Evolutionary conservation across 179 eudicot genomes (phyloP), one percentile per base, ranked within the genome.

Genomic region (Gypsophila paniculata): DNA sequence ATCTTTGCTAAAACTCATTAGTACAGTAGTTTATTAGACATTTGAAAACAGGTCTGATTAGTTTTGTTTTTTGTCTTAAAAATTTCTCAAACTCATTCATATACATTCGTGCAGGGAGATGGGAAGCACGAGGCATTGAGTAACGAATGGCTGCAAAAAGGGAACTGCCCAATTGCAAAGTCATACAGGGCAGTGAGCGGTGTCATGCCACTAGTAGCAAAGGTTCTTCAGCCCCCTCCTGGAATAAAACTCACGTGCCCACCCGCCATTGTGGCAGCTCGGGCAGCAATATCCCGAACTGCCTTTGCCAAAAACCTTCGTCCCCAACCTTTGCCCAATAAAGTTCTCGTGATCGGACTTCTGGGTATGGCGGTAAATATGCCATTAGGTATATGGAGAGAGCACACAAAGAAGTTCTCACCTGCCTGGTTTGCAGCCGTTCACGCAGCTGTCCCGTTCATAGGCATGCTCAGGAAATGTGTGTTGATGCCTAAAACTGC

Each of bases 391-490:
- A 74, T 90, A 72, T 93, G 96, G 98, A 87, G 95, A 70, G 96
- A 93, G 76, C 98, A 93, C 57, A 93, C 98, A 0, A 66, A 86
- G 74, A 92, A 92, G 76, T 92, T 92, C 67, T 92, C 98, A 0
- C 96, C 88, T 25, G 76, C 94, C 15, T 92, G 98, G 98, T 90
- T 92, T 77, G 91, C 80, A 19, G 96, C 98, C 0, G 90, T 92
- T 46, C 98, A 92, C 65, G 98, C 98, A 12, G 94, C 98, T 0
- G 92, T 92, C 10, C 98, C 98, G 4, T 93, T 93, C 78, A 87
- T 90, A 64, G 98, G 70, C 65, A 87, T 93, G 89, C 88, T 93
- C 44, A 81, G 98, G 77, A 93, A 93, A 73, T 80, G 86, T 0
- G 84, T 93, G 5, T 58, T 93, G 84, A 93, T 93, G 98, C 98